Conservation (phyloP, 1,139 yeast genomes). For the Sugiyamaella grinbergsii region DNA sequence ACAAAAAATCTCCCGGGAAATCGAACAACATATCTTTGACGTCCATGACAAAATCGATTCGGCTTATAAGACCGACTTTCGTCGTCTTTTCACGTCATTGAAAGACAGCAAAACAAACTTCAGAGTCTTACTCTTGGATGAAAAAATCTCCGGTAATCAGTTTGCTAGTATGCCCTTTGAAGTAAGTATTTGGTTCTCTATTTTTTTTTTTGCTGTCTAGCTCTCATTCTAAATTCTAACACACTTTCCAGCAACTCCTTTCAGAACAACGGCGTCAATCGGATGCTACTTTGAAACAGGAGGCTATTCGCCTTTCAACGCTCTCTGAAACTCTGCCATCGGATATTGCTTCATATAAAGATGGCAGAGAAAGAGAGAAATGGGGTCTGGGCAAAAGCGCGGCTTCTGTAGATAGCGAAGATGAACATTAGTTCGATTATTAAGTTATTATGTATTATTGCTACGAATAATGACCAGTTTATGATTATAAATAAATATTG, state of each 20-base stretch:
- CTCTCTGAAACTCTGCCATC: conserved; percentile 30
- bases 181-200: too few species aligned
- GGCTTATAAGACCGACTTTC: conserved; percentile 28
- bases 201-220: neutral
- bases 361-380: conserved; percentile 48
- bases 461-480: conserved; percentile 1
- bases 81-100: conserved; percentile 29
- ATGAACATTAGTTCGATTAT: too few species aligned
- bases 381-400: conserved; percentile 54
- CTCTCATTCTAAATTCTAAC: neutral
- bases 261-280: conserved; percentile 28
- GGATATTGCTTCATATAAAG: conserved; percentile 42
- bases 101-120: conserved; percentile 30
- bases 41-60: conserved; percentile 23
- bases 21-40: conserved; percentile 27
- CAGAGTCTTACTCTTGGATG: conserved; percentile 22
- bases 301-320: conserved; percentile 31
- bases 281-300: conserved; percentile 31
- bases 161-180: conserved; percentile 29
- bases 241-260: conserved; percentile 26
- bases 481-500: neutral
- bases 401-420: conserved; percentile 48
- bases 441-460: neutral
- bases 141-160: conserved; percentile 24
- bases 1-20: conserved; percentile 24